Conservation (phyloP, 2,329 filamentous ascomycete genomes). For the Cytospora schulzeri region DNA sequence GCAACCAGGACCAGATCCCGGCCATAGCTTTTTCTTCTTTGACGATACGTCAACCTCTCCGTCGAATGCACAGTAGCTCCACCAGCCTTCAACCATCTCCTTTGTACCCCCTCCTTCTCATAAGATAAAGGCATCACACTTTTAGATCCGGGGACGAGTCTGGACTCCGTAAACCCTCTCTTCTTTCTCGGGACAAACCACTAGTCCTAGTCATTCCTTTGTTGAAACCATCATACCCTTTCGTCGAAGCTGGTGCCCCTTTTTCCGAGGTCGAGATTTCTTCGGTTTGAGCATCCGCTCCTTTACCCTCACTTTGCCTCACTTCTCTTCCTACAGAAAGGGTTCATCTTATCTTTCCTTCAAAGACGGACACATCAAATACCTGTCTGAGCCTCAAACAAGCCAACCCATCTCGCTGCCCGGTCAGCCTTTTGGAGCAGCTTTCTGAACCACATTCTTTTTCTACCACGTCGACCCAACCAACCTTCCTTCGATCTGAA, state of each 20-base stretch:
- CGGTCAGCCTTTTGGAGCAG: constrained; percentile 7
- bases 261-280: constrained; percentile 10
- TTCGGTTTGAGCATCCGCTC: neutral
- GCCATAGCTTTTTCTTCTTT: constrained; percentile 7
- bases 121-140: constrained; percentile 19
- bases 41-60: constrained; percentile 4
- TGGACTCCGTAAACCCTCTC: constrained; percentile 4
- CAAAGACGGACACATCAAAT: neutral
- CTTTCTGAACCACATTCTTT: neutral
- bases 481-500: constrained; percentile 11
- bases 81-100: neutral
- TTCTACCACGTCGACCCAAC: neutral
- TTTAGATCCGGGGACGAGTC: constrained; percentile 11
- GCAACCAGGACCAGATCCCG: constrained; percentile 13
- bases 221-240: constrained; percentile 8
- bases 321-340: neutral
- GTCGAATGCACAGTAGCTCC: neutral
- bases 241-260: neutral
- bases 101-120: constrained; percentile 12
- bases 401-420: constrained; percentile 8
- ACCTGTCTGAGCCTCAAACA: constrained; percentile 9
- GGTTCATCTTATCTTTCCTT: constrained; percentile 4
- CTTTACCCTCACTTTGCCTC: constrained; percentile 9
- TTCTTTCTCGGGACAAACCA: constrained; percentile 14
- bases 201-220: constrained; percentile 19